These are phyloP conservation scores for Ophiocordyceps camponoti-rufipedis DNA, from an alignment of 2,329 filamentous ascomycete species.

Conservation along the genomic window DNA sequence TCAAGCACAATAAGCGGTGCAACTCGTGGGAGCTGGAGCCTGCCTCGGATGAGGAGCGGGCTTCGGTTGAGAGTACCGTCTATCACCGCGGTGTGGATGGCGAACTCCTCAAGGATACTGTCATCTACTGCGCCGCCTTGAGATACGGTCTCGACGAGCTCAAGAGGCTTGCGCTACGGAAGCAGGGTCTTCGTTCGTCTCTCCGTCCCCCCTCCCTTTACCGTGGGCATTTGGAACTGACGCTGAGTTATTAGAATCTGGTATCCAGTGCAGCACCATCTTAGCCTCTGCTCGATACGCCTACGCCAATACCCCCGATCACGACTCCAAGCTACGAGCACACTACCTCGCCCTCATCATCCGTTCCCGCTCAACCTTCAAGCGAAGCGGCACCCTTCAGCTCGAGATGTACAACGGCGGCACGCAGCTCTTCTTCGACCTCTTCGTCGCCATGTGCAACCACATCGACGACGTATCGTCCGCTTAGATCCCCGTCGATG, in stretches of 20 bases:
- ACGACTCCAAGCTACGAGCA: conserved; percentile 74
- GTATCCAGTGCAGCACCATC: conserved; percentile 72
- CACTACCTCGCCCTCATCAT: conserved; percentile 91
- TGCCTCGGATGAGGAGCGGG: conserved; percentile 23
- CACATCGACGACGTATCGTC: conserved; percentile 58
- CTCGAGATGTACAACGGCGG: conserved; percentile 82
- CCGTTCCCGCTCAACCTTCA: conserved; percentile 71
- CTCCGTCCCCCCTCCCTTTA: not conserved
- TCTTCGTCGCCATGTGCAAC: conserved; percentile 86
- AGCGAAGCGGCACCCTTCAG: conserved; percentile 89
- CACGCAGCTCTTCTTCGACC: conserved; percentile 71
- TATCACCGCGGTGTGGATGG: conserved; percentile 46
- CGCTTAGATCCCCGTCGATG: conserved; percentile 21
- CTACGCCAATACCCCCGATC: conserved; percentile 76
- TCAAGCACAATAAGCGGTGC: conserved; percentile 64
- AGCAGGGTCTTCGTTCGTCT: conserved; percentile 63
- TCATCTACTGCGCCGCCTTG: conserved; percentile 78
- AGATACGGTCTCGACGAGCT: conserved; percentile 70
- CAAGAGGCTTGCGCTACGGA: conserved; percentile 68
- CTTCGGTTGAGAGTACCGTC: conserved; percentile 43
- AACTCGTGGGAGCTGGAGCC: conserved; percentile 73
- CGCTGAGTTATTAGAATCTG: conserved; percentile 33
- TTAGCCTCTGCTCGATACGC: conserved; percentile 75
- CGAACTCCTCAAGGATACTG: conserved; percentile 68
- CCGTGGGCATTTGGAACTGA: not conserved